These are phyloP conservation scores for Salicornia ramosissima DNA, from an alignment of 148 eudicot species.

Conservation along the genomic window DNA sequence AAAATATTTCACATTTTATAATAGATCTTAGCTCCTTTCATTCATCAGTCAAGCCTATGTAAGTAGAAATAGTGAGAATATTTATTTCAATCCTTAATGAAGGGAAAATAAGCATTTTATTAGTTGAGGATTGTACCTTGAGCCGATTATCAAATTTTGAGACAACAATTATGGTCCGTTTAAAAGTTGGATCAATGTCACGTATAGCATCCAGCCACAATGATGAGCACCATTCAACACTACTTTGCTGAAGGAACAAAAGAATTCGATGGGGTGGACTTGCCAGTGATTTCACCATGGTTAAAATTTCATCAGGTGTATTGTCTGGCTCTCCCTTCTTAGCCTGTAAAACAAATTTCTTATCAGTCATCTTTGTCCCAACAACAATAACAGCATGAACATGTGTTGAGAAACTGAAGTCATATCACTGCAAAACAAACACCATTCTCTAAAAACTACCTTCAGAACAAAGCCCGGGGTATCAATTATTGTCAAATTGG, in stretches of 20 bases:
- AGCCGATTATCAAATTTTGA: constrained; percentile 97
- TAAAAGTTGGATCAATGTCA: constrained; percentile 84
- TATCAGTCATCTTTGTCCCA: constrained; percentile 1
- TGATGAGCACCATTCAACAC: constrained; percentile 99
- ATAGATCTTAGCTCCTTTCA: background rate
- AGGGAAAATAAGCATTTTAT: background rate
- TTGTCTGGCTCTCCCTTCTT: constrained; percentile 95
- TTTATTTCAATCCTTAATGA: background rate
- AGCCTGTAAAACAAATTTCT: constrained; percentile 42
- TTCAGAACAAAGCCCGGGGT: constrained; percentile 97
- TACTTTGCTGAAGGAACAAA: constrained; percentile 95
- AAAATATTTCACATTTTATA: background rate
- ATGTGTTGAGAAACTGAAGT: background rate
- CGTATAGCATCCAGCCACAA: constrained; percentile 94
- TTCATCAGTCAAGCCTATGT: background rate
- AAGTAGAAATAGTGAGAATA: background rate
- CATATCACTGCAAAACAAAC: background rate
- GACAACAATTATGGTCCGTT: constrained; percentile 75
- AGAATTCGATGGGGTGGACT: constrained; percentile 94
- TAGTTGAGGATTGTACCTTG: constrained; percentile 44
- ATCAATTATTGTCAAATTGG: constrained; percentile 94
- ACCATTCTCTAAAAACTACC: constrained; percentile 34
- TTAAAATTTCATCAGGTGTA: constrained; percentile 85
- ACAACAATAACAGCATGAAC: background rate
- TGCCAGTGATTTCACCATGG: constrained; percentile 96